Conservation (phyloP, 2,329 filamentous ascomycete genomes). For the Monosporascus sp. region DNA sequence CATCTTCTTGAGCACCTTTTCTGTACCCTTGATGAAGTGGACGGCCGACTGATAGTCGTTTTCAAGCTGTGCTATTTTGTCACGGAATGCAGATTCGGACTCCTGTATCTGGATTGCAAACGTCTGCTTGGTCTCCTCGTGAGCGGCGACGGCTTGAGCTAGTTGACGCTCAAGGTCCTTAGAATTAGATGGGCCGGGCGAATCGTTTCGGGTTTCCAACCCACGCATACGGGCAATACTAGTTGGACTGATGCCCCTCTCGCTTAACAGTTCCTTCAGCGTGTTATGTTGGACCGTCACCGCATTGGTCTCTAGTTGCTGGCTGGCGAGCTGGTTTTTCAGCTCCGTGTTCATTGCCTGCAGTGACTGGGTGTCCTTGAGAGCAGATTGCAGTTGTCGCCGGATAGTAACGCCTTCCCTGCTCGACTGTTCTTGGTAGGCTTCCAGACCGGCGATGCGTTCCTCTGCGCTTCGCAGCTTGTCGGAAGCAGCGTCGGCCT, state of each 20-base stretch:
- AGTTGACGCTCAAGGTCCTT: constrained; percentile 87
- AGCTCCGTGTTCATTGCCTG: constrained; percentile 77
- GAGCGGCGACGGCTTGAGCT: constrained; percentile 66
- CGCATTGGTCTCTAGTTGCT: constrained; percentile 91
- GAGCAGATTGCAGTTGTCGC: constrained; percentile 77
- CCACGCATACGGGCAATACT: constrained; percentile 66
- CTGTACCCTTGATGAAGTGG: constrained; percentile 95
- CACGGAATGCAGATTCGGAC: constrained; percentile 82
- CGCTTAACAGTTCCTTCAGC: constrained; percentile 84
- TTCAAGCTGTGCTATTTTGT: constrained; percentile 89
- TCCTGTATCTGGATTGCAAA: constrained; percentile 79
- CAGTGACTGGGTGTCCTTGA: constrained; percentile 78
- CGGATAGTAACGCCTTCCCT: constrained; percentile 86
- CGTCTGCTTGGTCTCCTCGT: constrained; percentile 76
- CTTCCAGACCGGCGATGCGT: constrained; percentile 90
- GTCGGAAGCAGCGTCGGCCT: constrained; percentile 80
- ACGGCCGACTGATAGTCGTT: constrained; percentile 97
- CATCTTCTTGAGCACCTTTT: constrained; percentile 98
- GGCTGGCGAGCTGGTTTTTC: constrained; percentile 73
- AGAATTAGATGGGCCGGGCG: constrained; percentile 74
- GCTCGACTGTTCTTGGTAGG: constrained; percentile 95
- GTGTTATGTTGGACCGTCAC: constrained; percentile 87
- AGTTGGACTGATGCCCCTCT: constrained; percentile 79
- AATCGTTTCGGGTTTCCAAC: constrained; percentile 67
- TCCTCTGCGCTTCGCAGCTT: constrained; percentile 91